phyloP scores from a whole-genome alignment of 306 rosid species.

The Rubus idaeus region DNA sequence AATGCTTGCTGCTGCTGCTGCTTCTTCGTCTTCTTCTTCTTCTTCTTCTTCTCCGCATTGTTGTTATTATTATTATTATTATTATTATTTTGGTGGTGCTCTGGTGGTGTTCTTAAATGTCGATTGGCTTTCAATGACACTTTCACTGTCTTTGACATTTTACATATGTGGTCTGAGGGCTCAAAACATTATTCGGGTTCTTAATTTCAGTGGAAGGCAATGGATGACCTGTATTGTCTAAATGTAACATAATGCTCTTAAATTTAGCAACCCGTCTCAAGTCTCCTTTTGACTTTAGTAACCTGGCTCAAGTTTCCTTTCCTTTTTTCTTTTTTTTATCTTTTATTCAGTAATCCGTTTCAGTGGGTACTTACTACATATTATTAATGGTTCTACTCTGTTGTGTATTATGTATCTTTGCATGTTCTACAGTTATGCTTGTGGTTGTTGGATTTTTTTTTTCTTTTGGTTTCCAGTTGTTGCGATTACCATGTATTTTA shows the following conservation, averaged over 20 bases:
- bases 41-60: not conserved
- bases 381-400: not conserved
- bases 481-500: too few relatives aligned
- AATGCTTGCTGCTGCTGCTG: not conserved
- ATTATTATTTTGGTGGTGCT: not conserved
- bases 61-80: not conserved
- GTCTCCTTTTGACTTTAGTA: not conserved
- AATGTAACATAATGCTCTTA: not conserved
- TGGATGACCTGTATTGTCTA: not conserved
- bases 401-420: not conserved
- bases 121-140: constrained; percentile 10
- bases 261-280: not conserved
- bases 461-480: not conserved
- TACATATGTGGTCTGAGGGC: constrained; percentile 8
- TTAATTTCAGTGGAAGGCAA: not conserved
- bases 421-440: not conserved
- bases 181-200: not conserved
- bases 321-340: not conserved
- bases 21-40: not conserved
- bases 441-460: not conserved
- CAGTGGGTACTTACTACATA: not conserved
- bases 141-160: not conserved
- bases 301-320: not conserved
- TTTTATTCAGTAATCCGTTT: not conserved
- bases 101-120: constrained; percentile 4